A percentile compares a stretch with the other conserved stretches of the same genome.
Conservation (phyloP, 1,284 basidiomycete genomes). For the Fistulinella staudtii region DNA sequence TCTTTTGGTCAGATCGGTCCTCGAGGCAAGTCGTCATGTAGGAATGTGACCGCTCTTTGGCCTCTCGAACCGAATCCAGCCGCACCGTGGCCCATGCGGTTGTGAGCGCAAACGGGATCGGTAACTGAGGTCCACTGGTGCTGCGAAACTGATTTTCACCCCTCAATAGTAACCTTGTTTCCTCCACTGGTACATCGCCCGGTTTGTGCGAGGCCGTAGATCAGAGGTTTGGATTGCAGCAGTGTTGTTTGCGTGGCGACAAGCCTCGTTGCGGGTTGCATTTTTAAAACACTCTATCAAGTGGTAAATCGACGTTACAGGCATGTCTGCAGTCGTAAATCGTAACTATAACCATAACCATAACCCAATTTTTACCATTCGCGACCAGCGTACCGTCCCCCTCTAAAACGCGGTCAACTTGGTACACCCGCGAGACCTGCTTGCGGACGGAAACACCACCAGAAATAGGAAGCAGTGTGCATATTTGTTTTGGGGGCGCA, state of each 20-base stretch:
- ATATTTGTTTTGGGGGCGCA: conserved; percentile 7
- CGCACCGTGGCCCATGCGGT: too few relatives aligned
- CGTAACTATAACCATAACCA: background rate
- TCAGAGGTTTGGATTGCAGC: background rate
- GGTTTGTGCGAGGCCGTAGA: background rate
- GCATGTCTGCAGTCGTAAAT: background rate
- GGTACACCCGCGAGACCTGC: conserved; percentile 10
- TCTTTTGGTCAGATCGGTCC: background rate
- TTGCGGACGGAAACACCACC: conserved; percentile 5
- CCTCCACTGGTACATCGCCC: background rate
- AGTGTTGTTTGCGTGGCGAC: background rate
- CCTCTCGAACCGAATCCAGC: too few relatives aligned
- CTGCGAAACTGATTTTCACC: too few relatives aligned
- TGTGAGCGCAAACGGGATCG: too few relatives aligned
- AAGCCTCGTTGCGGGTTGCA: too few relatives aligned
- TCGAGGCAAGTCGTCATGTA: background rate
- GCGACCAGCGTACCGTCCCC: background rate
- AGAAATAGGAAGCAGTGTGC: conserved; percentile 11
- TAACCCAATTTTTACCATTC: background rate
- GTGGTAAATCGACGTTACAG: too few relatives aligned
- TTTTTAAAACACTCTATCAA: too few relatives aligned
- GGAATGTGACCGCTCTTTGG: too few relatives aligned
- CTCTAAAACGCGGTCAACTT: background rate
- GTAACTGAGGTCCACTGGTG: too few relatives aligned
- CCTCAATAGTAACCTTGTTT: background rate